A percentile compares a stretch with the other conserved stretches of the same genome.
phyloP scores from a whole-genome alignment of 2,329 filamentous ascomycete genomes.

The Aspergillus fischeri region DNA sequence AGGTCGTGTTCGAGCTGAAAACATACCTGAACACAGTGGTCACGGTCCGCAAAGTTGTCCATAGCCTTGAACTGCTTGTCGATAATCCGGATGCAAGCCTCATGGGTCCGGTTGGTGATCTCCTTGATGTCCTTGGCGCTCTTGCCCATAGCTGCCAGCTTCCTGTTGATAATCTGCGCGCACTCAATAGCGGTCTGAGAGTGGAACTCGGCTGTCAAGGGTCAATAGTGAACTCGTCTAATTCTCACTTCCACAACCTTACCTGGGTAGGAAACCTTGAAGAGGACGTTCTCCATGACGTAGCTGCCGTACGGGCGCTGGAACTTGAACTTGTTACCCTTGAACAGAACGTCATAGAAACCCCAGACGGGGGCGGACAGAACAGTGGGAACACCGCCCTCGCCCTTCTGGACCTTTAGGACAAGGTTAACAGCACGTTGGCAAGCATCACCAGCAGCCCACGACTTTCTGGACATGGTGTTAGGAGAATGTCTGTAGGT shows the following conservation, averaged over 20 bases:
- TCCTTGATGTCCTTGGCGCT: slow-evolving; percentile 88
- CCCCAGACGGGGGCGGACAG: slow-evolving; percentile 92
- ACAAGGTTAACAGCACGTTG: slow-evolving; percentile 89
- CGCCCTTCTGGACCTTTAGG: slow-evolving; percentile 86
- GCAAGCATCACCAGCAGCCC: slow-evolving; percentile 97
- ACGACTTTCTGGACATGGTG: slow-evolving; percentile 99
- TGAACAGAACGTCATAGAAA: slow-evolving; percentile 98
- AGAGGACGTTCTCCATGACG: slow-evolving; percentile 99
- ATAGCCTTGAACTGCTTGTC: slow-evolving; percentile 99
- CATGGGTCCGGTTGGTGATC: slow-evolving; percentile 92
- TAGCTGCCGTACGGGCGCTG: slow-evolving; percentile 96
- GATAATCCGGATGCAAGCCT: slow-evolving; percentile 97
- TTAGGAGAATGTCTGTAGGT: slow-evolving; percentile 98
- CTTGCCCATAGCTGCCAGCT: slow-evolving; percentile 81
- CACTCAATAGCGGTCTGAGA: slow-evolving; percentile 97
- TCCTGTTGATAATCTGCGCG: slow-evolving; percentile 79
- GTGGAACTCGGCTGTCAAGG: slow-evolving; percentile 76
- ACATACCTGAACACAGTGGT: slow-evolving; percentile 87
- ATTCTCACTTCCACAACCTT: slow-evolving; percentile 30
- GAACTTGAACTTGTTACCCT: slow-evolving; percentile 93
- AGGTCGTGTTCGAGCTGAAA: neutral
- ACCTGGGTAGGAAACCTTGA: slow-evolving; percentile 99
- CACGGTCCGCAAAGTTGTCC: slow-evolving; percentile 99
- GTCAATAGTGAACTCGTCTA: neutral
- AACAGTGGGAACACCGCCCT: slow-evolving; percentile 86